Conservation (phyloP, 306 rosid species). For the Crotalaria pallida region DNA sequence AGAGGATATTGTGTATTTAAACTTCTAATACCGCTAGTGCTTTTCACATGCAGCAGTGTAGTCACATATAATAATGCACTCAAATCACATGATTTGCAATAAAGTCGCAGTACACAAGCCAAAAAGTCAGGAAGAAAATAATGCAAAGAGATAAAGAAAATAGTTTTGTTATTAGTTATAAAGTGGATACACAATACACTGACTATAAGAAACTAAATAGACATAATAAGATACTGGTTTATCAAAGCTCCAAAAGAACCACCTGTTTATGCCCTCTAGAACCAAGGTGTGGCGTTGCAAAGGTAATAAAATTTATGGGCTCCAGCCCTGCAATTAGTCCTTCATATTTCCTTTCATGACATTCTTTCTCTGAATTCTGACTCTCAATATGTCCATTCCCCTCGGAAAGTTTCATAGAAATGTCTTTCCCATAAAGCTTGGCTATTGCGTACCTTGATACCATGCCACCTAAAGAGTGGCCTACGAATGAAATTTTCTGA, state of each 20-base stretch:
- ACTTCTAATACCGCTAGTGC: background rate
- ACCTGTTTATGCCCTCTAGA: conserved; percentile 89
- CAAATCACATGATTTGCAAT: background rate
- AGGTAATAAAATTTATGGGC: conserved; percentile 74
- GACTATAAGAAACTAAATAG: no score
- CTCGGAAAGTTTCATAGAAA: conserved; percentile 18
- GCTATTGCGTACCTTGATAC: conserved; percentile 77
- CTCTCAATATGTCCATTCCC: conserved; percentile 40
- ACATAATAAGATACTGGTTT: background rate
- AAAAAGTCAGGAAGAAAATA: background rate
- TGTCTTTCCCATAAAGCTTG: conserved; percentile 55
- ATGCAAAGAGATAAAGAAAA: background rate
- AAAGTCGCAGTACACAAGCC: background rate
- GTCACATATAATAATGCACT: background rate
- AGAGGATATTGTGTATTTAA: background rate
- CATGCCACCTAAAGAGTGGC: conserved; percentile 82
- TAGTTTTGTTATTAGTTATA: no score
- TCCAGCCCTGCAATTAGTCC: conserved; percentile 77
- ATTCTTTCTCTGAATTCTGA: conserved; percentile 33
- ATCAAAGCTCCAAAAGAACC: background rate
- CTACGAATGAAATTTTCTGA: conserved; percentile 67
- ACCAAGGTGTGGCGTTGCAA: conserved; percentile 92
- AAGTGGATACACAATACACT: no score
- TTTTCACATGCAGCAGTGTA: background rate
- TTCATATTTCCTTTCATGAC: conserved; percentile 24